Base-by-base conservation (phyloP, 2,329 filamentous ascomycete genomes). In the Zymoseptoria tritici region DNA sequence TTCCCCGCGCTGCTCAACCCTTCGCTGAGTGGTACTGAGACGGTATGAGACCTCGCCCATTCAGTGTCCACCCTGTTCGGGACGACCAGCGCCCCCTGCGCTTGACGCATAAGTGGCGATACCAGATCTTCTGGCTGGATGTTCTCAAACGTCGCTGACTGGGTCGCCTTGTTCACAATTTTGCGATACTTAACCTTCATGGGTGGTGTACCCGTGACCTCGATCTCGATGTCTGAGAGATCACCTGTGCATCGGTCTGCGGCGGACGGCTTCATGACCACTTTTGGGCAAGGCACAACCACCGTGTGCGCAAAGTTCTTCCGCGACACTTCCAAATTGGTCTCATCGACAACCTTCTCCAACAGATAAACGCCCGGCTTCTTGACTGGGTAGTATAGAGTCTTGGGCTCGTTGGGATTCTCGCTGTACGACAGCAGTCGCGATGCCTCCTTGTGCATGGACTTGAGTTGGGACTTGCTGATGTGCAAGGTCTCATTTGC, bases 151-250 rank as follows among this genome's bases (percentile, higher is more conserved):
- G 93, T 91, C 66, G 92, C 91, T 61, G 89, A 90, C 67, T 87
- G 86, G 64, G 95, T 86, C 64, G 89, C 87, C 62, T 86, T 85
- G 67, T 97, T 96, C 67, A 96, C 86, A 6, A 86, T 87, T 57
- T 91, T 88, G 68, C 90, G 94, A 75, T 99, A 99, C 67, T 90
- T 90, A 67, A 99, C 89, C 72, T 92, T 92, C 64, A 99, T 80
- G 2, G 94, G 94, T 2, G 95, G 90, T 0, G 91, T 95, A 19
- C 94, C 94, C 65, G 89, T 82, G 3, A 97, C 90, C 68, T 93
- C 86, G 56, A 99, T 79, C 19, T 86, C 83, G 52, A 97, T 79
- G 69, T 96, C 85, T 1, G 94, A 97, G 42, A 97, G 77, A 67
- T 99, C 93, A 57, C 90, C 90, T 57, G 88, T 85, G 73, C 94